Conservation (phyloP, 202 grass and related monocot genomes). For the Cymbopogon flexuosus region DNA sequence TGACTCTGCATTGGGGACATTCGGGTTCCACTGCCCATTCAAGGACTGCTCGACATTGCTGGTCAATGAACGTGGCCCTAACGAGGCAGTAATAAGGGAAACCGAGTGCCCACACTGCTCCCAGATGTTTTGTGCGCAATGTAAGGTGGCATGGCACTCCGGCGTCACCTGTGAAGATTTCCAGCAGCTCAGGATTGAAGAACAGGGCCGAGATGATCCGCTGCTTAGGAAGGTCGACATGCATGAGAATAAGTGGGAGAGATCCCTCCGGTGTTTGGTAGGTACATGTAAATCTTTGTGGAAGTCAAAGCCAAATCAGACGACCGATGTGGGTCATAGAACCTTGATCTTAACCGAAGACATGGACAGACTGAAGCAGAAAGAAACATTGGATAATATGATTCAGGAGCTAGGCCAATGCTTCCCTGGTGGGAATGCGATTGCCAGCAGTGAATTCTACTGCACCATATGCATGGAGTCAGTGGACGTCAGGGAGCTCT, state of each 20-base stretch:
- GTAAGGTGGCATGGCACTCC: conserved; percentile 57
- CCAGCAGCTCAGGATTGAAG: conserved; percentile 36
- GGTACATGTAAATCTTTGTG: background rate
- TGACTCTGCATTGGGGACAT: conserved; percentile 36
- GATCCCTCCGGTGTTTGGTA: background rate
- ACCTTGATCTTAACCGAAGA: background rate
- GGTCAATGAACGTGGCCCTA: conserved; percentile 15
- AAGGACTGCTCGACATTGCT: conserved; percentile 64
- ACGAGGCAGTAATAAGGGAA: conserved; percentile 3
- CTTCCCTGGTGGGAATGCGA: background rate
- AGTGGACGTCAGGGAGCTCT: conserved; percentile 10
- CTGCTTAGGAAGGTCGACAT: conserved; percentile 50
- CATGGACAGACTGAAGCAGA: conserved; percentile 31
- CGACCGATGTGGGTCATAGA: background rate
- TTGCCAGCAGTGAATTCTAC: conserved; percentile 26
- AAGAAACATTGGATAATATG: background rate
- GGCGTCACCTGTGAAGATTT: conserved; percentile 48
- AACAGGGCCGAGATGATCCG: conserved; percentile 41
- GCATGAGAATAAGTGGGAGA: conserved; percentile 38
- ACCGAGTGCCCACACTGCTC: conserved; percentile 59
- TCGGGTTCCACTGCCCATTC: conserved; percentile 69
- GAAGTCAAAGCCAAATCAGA: background rate
- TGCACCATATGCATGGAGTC: conserved; percentile 71
- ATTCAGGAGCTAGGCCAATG: conserved; percentile 3
- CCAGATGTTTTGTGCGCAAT: conserved; percentile 51